Percentiles rank a stretch among this genome's conserved stretches.
Conservation (phyloP, 1,284 basidiomycete genomes). For the Amylostereum chailletii region DNA sequence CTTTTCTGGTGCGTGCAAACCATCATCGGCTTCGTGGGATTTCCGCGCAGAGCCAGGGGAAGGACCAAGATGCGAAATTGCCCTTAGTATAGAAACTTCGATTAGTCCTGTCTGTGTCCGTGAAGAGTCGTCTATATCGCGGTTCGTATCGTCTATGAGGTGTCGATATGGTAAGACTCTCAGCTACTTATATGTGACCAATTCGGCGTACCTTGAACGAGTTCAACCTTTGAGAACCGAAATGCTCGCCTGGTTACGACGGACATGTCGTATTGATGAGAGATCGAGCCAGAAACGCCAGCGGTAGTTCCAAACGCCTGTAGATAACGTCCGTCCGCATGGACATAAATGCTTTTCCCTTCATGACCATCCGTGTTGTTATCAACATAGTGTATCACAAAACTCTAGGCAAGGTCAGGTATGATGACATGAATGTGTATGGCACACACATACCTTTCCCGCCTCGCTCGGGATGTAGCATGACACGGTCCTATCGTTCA, state of each 20-base stretch:
- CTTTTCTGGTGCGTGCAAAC: neutral
- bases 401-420: neutral
- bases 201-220: no score
- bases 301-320: neutral
- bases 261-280: neutral
- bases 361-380: neutral
- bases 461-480: conserved; percentile 11
- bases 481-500: conserved; percentile 5
- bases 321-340: neutral
- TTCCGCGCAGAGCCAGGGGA: no score
- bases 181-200: no score
- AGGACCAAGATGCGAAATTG: no score
- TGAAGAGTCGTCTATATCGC: no score
- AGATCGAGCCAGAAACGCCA: neutral
- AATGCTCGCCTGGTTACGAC: no score
- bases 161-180: no score
- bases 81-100: no score
- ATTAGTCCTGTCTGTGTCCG: no score
- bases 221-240: no score
- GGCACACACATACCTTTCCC: conserved; percentile 6
- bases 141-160: no score
- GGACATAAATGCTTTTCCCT: neutral
- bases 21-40: neutral
- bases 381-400: neutral
- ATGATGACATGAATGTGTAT: no score